Evolutionary conservation across 129 eudicot genomes (phyloP).

Genomic region (Artemisia tridentata): DNA sequence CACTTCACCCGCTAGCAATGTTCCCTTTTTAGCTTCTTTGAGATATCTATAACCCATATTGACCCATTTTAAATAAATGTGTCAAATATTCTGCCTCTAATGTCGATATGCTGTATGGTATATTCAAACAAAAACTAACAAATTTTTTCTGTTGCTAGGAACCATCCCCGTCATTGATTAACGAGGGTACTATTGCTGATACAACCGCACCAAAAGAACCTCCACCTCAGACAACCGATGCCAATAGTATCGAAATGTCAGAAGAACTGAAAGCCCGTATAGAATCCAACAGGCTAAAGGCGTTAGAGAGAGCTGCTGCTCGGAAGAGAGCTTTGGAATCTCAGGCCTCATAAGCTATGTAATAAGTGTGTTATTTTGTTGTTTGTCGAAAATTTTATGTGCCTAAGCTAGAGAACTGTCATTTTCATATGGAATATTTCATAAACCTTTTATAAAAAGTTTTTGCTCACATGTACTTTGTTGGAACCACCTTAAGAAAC

Average conservation of each 20-base stretch:
- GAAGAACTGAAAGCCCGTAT: constrained; percentile 80
- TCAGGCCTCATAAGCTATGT: constrained; percentile 10
- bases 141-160: constrained; percentile 31
- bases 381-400: not conserved
- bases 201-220: constrained; percentile 28
- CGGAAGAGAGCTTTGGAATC: constrained; percentile 42
- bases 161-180: constrained; percentile 27
- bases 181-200: constrained; percentile 22
- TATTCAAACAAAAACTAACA: not conserved
- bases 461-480: constrained; percentile 1
- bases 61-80: no score
- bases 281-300: constrained; percentile 79
- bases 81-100: no score
- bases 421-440: not conserved
- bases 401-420: no score
- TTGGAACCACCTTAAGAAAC: not conserved
- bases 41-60: no score
- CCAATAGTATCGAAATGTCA: constrained; percentile 32
- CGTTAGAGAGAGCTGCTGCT: constrained; percentile 87
- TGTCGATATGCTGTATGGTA: no score
- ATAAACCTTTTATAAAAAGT: not conserved
- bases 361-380: not conserved
- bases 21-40: no score
- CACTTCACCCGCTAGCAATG: no score
- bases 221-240: constrained; percentile 17